Evolutionary conservation across 805 yeast genomes (phyloP), one percentile per base, ranked within the genome.

Genomic region (Candida patagonica): DNA sequence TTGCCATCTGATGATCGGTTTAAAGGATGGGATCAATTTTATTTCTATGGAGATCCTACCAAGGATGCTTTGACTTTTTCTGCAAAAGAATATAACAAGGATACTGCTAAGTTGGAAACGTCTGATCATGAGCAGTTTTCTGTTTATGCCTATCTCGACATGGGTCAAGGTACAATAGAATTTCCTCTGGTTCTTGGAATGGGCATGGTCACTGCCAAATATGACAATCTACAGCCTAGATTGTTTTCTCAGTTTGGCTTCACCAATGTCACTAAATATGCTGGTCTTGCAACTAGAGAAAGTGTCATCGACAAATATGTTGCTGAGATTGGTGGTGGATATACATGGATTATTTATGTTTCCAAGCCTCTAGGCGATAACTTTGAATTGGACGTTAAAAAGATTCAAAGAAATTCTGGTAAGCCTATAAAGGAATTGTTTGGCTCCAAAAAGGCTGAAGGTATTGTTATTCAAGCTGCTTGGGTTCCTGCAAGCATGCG

Each of bases 391-490:
- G 6, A 12, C 8, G 26, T 8, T 12, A 24, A 24, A 8, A 12
- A 8, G 26, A 12, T 24, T 8, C 10, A 12, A 24, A 24, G 8
- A 8, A 12, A 24, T 24, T 8, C 26, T 24, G 26, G 15, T 15
- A 15, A 26, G 6, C 12, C 12, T 26, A 15, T 26, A 3, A 4
- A 12, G 13, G 12, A 8, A 8, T 12, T 24, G 26, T 8, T 12
- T 24, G 8, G 12, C 26, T 8, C 26, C 12, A 24, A 12, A 8
- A 8, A 24, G 8, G 26, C 8, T 8, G 75, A 73, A 47, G 95
- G 95, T 2, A 51, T 86, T 6, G 70, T 84, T 9, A 80, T 94
- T 0, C 67, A 79, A 0, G 84, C 85, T 0, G 76, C 73, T 2
- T 38, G 57, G 25, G 10, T 7, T 25, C 68, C 60, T 6, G 69